Conservation (phyloP, 371 early-diverging fungal species). For the Coemansia sp. region DNA sequence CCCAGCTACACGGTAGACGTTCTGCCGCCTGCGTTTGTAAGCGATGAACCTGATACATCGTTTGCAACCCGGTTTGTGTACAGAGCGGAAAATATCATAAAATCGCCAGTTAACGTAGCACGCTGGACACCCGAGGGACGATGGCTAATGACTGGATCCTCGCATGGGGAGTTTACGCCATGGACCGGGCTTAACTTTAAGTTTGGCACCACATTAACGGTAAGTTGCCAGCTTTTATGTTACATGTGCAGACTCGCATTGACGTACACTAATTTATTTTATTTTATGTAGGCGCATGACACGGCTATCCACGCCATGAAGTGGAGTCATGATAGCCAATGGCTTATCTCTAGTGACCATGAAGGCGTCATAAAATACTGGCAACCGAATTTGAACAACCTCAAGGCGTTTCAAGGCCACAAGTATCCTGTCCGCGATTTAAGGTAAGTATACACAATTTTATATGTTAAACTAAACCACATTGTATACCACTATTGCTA, state of each 20-base stretch:
- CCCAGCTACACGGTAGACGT: constrained; percentile 86
- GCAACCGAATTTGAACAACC: constrained; percentile 98
- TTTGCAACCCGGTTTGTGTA: constrained; percentile 94
- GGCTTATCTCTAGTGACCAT: constrained; percentile 97
- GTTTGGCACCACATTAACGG: constrained; percentile 98
- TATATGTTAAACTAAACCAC: no score
- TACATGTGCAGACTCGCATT: background rate
- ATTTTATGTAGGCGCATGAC: constrained; percentile 74
- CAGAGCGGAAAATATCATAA: constrained; percentile 95
- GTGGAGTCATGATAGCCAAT: constrained; percentile 97
- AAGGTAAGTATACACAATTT: constrained; percentile 17
- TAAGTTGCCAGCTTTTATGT: constrained; percentile 15
- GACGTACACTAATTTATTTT: background rate
- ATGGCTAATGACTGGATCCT: constrained; percentile 94
- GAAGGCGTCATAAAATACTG: constrained; percentile 98
- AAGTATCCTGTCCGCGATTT: constrained; percentile 92
- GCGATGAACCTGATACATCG: constrained; percentile 76
- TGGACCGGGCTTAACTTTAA: constrained; percentile 99
- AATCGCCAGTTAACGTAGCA: constrained; percentile 95
- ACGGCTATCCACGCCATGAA: constrained; percentile 93
- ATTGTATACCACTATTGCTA: background rate
- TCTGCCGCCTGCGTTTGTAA: constrained; percentile 78
- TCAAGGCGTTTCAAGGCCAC: constrained; percentile 92
- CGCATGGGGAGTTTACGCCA: constrained; percentile 98
- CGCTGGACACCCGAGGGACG: constrained; percentile 99